Evolutionary conservation across 129 eudicot genomes (phyloP).

Genomic region (Tagetes patula): DNA sequence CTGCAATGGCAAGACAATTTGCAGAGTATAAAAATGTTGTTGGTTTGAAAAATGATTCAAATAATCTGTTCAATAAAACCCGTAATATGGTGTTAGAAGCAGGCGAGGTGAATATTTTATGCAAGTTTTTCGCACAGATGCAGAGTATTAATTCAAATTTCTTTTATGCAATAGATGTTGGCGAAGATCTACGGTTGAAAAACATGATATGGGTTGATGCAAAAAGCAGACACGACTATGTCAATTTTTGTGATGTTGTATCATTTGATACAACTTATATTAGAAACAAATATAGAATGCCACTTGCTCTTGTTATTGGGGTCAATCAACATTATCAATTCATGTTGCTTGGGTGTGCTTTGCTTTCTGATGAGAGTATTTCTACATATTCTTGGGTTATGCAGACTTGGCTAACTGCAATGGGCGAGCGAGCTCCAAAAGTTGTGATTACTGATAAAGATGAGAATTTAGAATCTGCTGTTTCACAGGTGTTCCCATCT

Average conservation of each 20-base stretch:
- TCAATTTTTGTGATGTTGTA: slow-evolving; percentile 67
- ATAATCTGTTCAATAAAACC: slow-evolving; percentile 52
- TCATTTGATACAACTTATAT: slow-evolving; percentile 77
- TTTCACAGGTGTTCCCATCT: slow-evolving; percentile 66
- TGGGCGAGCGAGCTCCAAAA: slow-evolving; percentile 78
- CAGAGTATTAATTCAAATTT: slow-evolving; percentile 83
- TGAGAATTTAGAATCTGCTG: slow-evolving; percentile 41
- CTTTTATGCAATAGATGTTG: slow-evolving; percentile 81
- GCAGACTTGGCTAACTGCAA: slow-evolving; percentile 79
- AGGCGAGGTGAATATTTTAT: slow-evolving; percentile 59
- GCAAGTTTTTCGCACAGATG: slow-evolving; percentile 66
- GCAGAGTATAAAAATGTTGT: slow-evolving; percentile 91
- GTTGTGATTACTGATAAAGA: slow-evolving; percentile 77
- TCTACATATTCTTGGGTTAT: slow-evolving; percentile 75
- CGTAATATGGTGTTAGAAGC: slow-evolving; percentile 62
- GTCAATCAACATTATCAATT: slow-evolving; percentile 96
- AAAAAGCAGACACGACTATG: slow-evolving; percentile 78
- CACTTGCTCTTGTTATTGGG: slow-evolving; percentile 80
- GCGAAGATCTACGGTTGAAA: slow-evolving; percentile 75
- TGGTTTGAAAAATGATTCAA: slow-evolving; percentile 63
- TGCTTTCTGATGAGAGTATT: slow-evolving; percentile 66
- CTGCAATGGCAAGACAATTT: slow-evolving; percentile 94
- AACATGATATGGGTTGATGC: slow-evolving; percentile 85
- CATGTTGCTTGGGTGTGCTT: slow-evolving; percentile 87
- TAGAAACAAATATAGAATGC: slow-evolving; percentile 80